Evolutionary conservation across 192 early-diverging fungal species (phyloP).

Genomic region (Backusella tarrabulga): DNA sequence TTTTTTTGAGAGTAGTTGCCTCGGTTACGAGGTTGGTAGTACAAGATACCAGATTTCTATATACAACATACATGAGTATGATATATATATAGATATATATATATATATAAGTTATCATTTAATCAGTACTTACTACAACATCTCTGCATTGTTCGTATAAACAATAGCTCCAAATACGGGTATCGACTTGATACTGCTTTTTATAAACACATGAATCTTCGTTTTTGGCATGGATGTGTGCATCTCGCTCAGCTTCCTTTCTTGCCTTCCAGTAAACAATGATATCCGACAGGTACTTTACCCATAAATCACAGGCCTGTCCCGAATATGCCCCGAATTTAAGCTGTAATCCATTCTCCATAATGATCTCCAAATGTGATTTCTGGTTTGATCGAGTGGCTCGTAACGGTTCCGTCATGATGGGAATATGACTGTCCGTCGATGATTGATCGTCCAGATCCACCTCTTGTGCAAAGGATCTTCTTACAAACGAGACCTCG

Average conservation of each 20-base stretch:
- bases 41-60: conserved; percentile 35
- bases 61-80: neutral
- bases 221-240: neutral
- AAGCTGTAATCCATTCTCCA: conserved; percentile 28
- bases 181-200: conserved; percentile 20
- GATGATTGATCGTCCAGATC: neutral
- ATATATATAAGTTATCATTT: neutral
- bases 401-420: neutral
- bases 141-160: conserved; percentile 27
- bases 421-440: neutral
- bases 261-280: conserved; percentile 26
- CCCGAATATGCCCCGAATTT: conserved; percentile 15
- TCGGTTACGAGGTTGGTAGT: conserved; percentile 18
- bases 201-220: neutral
- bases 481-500: conserved; percentile 11
- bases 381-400: neutral
- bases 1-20: conserved; percentile 25
- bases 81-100: neutral
- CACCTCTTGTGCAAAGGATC: neutral
- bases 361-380: conserved; percentile 20
- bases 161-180: conserved; percentile 29
- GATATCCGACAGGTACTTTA: conserved; percentile 11
- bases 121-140: conserved; percentile 19
- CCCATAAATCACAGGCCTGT: conserved; percentile 30
- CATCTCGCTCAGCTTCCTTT: conserved; percentile 29